Evolutionary conservation across 1,284 basidiomycete species (phyloP), one percentile per base, ranked within the genome.

Genomic region (Tilletia walkeri): DNA sequence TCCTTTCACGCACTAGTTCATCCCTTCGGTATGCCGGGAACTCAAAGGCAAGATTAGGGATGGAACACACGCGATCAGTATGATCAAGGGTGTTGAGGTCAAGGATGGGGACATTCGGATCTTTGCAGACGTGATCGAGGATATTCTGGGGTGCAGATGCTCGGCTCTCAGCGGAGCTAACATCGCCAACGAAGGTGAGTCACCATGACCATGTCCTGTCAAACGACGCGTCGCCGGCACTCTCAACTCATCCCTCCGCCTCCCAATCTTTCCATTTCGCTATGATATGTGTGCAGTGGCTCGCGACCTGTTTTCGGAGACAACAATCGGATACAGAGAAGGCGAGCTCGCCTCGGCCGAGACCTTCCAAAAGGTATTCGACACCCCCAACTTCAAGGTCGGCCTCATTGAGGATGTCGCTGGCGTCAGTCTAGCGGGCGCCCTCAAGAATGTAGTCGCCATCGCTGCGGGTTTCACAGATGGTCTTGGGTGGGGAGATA

Each of bases 391-490:
- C 67, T 88, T 88, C 84, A 83, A 85, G 45, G 87, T 88, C 0
- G 85, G 86, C 65, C 82, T 88, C 54, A 85, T 88, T 70, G 86
- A 87, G 69, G 88, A 88, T 77, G 87, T 88, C 1, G 84, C 86
- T 4, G 88, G 88, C 49, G 88, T 88, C 49, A 86, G 85, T 67
- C 85, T 88, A 14, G 87, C 87, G 69, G 88, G 88, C 48, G 88
- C 88, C 1, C 81, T 88, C 63, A 88, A 88, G 85, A 88, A 85
- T 61, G 75, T 88, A 53, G 86, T 88, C 2, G 87, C 88, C 18
- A 86, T 88, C 67, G 88, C 86, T 4, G 87, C 87, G 1, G 88
- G 88, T 1, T 85, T 88, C 70, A 84, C 84, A 48, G 88, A 88
- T 73, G 88, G 88, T 14, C 78, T 88, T 1, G 84, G 85, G 48